A percentile compares a stretch with the other conserved stretches of the same genome.
phyloP scores from a whole-genome alignment of 306 rosid genomes.

The Medicago lupulina region DNA sequence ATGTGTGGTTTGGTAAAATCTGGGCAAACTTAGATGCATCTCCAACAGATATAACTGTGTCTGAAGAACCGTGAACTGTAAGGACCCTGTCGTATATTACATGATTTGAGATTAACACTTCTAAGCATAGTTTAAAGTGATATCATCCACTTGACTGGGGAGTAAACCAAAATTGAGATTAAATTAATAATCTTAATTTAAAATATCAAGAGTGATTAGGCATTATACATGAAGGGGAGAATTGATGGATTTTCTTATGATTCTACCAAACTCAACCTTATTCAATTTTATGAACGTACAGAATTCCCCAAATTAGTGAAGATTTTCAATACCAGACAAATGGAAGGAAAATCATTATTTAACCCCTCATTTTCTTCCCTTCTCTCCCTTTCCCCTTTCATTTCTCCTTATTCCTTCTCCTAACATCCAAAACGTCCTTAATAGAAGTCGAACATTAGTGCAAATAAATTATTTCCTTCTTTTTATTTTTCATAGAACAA shows the following conservation, averaged over 20 bases:
- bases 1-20: constrained; percentile 77
- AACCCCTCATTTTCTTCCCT: too few species aligned
- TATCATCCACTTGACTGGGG: background rate
- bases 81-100: constrained; percentile 62
- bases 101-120: constrained; percentile 34
- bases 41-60: constrained; percentile 56
- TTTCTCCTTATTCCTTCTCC: background rate
- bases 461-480: constrained; percentile 13
- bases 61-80: constrained; percentile 80
- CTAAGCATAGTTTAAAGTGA: too few species aligned
- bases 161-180: background rate
- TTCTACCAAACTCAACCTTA: background rate
- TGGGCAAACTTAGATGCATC: constrained; percentile 68
- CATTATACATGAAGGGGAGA: too few species aligned
- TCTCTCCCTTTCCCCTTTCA: too few species aligned
- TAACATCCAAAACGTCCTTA: background rate
- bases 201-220: too few species aligned
- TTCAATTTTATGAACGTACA: too few species aligned
- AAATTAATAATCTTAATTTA: too few species aligned
- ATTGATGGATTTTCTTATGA: background rate
- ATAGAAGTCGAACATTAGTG: background rate
- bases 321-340: too few species aligned
- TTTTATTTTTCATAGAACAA: background rate
- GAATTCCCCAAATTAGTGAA: too few species aligned
- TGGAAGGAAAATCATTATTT: too few species aligned